Conservation (phyloP, 371 early-diverging fungal species). For the Rhizopus delemar region DNA sequence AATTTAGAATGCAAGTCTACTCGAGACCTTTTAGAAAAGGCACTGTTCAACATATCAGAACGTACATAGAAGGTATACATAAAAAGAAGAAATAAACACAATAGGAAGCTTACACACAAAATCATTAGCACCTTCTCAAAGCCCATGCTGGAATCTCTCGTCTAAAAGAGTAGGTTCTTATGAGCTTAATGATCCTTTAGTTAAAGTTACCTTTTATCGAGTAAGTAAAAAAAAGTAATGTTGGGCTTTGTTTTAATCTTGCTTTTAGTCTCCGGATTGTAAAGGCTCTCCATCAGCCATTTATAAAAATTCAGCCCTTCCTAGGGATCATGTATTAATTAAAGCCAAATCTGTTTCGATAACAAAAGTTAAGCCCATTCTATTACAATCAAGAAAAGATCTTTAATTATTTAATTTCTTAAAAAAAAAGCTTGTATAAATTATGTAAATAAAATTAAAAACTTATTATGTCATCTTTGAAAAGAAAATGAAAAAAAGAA, state of each 20-base stretch:
- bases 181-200: slow-evolving; percentile 31
- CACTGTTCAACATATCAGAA: slow-evolving; percentile 18
- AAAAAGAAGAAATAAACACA: not conserved
- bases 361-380: slow-evolving; percentile 23
- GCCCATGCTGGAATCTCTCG: slow-evolving; percentile 27
- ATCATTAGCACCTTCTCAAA: slow-evolving; percentile 12
- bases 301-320: slow-evolving; percentile 12
- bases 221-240: slow-evolving; percentile 11
- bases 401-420: not conserved
- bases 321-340: slow-evolving; percentile 22
- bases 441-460: slow-evolving; percentile 1
- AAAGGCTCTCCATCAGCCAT: slow-evolving; percentile 27
- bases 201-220: slow-evolving; percentile 30
- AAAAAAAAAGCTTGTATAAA: not conserved
- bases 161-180: slow-evolving; percentile 31
- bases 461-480: no score
- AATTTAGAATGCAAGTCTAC: slow-evolving; percentile 30
- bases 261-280: slow-evolving; percentile 25
- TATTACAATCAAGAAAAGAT: slow-evolving; percentile 7
- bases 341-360: slow-evolving; percentile 28
- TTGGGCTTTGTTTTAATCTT: slow-evolving; percentile 3
- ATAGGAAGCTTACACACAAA: not conserved
- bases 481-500: no score
- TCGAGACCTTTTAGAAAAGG: slow-evolving; percentile 28
- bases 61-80: slow-evolving; percentile 19